A percentile compares a stretch with the other conserved stretches of the same genome.
Conservation (phyloP, 352 stramenopile genomes). For the Pythium graminicola region DNA sequence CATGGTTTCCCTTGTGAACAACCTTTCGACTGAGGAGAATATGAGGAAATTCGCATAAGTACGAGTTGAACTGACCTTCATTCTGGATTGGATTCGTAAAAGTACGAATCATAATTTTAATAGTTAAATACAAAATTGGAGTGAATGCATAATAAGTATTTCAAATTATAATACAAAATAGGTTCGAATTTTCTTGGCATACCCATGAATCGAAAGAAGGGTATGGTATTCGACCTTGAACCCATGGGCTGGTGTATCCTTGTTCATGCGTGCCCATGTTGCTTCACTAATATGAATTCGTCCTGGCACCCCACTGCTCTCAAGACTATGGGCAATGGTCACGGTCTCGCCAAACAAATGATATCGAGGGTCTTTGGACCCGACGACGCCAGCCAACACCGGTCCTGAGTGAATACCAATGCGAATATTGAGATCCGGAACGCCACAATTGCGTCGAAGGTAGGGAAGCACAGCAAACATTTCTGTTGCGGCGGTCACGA, state of each 20-base stretch:
- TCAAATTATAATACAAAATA: constrained; percentile 61
- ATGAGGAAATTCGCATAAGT: too few species aligned
- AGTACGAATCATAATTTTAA: background rate
- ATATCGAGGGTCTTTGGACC: constrained; percentile 75
- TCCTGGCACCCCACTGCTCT: constrained; percentile 67
- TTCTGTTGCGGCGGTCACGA: constrained; percentile 67
- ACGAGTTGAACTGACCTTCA: too few species aligned
- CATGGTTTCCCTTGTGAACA: constrained; percentile 9
- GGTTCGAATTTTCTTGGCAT: constrained; percentile 69
- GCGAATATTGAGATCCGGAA: constrained; percentile 77
- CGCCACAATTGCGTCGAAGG: constrained; percentile 62
- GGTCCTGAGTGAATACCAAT: constrained; percentile 83
- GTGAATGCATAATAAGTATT: background rate
- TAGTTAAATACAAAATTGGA: constrained; percentile 4
- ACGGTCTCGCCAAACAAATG: constrained; percentile 84
- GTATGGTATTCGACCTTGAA: constrained; percentile 85
- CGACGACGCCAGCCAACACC: constrained; percentile 79
- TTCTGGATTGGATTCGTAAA: background rate
- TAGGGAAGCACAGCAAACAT: constrained; percentile 61
- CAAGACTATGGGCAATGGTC: constrained; percentile 76
- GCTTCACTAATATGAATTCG: constrained; percentile 80
- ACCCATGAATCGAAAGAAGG: constrained; percentile 64
- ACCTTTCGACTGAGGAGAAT: too few species aligned
- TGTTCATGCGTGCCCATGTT: constrained; percentile 78
- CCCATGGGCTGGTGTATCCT: constrained; percentile 63